These are phyloP conservation scores for Stemphylium beticola DNA, from an alignment of 2,329 filamentous ascomycete species.

Conservation along the genomic window DNA sequence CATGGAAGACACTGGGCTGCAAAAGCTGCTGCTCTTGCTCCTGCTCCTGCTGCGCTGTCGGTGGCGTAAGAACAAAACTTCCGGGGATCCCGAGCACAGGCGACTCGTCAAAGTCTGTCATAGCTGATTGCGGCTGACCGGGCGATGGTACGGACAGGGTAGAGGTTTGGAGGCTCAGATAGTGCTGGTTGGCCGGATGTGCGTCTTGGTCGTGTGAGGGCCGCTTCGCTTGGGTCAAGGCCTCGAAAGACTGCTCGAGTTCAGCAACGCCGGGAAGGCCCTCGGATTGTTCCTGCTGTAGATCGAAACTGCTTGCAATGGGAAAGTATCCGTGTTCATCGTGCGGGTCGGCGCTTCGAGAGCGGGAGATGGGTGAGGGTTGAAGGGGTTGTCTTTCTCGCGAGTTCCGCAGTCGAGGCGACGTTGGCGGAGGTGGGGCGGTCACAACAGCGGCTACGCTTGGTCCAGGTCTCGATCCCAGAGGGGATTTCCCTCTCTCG, in stretches of 20 bases:
- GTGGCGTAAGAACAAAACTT: constrained; percentile 57
- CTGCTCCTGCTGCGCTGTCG: constrained; percentile 21
- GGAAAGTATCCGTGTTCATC: constrained; percentile 36
- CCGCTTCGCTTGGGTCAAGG: constrained; percentile 11
- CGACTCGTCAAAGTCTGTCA: constrained; percentile 63
- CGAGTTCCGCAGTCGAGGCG: constrained; percentile 45
- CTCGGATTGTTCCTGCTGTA: constrained; percentile 14
- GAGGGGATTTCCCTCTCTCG: constrained; percentile 41
- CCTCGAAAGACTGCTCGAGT: constrained; percentile 8
- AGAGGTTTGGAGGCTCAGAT: constrained; percentile 37
- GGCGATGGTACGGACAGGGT: constrained; percentile 36
- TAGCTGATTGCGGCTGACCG: constrained; percentile 41
- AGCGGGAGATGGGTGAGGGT: constrained; percentile 29
- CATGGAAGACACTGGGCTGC: constrained; percentile 38
- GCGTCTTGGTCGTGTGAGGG: constrained; percentile 13
- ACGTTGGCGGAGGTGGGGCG: constrained; percentile 37
- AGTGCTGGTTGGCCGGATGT: constrained; percentile 18
- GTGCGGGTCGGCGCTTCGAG: constrained; percentile 28
- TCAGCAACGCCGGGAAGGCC: constrained; percentile 2
- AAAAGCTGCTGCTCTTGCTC: constrained; percentile 30
- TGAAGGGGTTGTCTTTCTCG: constrained; percentile 41
- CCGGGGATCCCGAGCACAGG: constrained; percentile 72
- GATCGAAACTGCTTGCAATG: constrained; percentile 15
- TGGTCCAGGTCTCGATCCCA: constrained; percentile 26
- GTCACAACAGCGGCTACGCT: constrained; percentile 41